Conservation (phyloP, 78 protist genomes). For the Mastigamoeba balamuthi region DNA sequence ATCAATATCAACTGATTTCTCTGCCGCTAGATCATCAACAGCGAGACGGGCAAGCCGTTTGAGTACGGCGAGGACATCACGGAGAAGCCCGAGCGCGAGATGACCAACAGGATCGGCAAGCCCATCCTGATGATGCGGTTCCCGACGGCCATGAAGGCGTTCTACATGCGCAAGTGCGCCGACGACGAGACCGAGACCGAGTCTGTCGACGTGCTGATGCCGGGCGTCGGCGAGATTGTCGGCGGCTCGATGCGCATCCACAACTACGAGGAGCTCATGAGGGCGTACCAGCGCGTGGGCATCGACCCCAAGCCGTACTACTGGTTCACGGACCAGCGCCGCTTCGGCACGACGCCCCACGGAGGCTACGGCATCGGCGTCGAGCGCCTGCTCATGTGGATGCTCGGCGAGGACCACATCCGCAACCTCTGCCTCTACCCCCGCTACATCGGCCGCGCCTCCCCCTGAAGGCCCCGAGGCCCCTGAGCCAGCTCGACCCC, state of each 20-base stretch:
- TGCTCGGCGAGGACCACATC: conserved; percentile 67
- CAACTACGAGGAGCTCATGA: conserved; percentile 56
- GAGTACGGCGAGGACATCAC: conserved; percentile 89
- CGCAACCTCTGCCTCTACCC: conserved; percentile 87
- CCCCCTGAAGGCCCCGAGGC: conserved; percentile 46
- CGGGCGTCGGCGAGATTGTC: conserved; percentile 95
- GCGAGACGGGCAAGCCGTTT: conserved; percentile 30
- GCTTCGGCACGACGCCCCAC: conserved; percentile 88
- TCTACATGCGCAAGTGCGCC: conserved; percentile 80
- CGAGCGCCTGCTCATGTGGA: conserved; percentile 86
- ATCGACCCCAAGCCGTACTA: conserved; percentile 79
- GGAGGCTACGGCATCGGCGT: conserved; percentile 97
- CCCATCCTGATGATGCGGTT: conserved; percentile 84
- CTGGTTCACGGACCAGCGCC: conserved; percentile 92
- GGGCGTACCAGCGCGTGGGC: conserved; percentile 64
- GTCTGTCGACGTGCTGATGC: conserved; percentile 73
- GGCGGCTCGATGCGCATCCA: conserved; percentile 90
- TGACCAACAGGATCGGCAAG: conserved; percentile 82
- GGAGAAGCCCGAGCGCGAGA: conserved; percentile 86
- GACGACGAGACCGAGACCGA: conserved; percentile 63
- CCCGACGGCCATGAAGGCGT: conserved; percentile 89
- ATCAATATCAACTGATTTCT: no score
- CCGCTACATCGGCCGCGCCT: conserved; percentile 66
- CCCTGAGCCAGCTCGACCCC: no score
- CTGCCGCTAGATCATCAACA: conserved; percentile 46